Conservation (phyloP, 345 rosid genomes). For the Lagerstroemia speciosa region DNA sequence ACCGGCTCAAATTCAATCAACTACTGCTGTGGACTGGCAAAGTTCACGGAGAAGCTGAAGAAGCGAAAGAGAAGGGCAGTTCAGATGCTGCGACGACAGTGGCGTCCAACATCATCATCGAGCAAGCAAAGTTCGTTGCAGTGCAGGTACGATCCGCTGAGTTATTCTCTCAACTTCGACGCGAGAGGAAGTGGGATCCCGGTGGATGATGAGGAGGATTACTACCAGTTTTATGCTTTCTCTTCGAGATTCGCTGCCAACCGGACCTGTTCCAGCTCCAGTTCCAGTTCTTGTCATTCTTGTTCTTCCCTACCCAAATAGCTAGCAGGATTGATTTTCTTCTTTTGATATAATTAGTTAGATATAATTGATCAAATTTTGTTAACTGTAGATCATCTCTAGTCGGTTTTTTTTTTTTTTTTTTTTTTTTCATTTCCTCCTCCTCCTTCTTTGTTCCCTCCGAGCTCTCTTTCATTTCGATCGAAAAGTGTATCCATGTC, state of each 20-base stretch:
- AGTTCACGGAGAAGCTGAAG: slow-evolving; percentile 26
- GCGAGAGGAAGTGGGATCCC: slow-evolving; percentile 32
- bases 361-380: no score
- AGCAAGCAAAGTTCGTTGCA: slow-evolving; percentile 39
- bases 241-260: slow-evolving; percentile 54
- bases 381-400: no score
- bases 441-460: no score
- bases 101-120: slow-evolving; percentile 8
- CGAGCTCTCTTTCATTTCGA: no score
- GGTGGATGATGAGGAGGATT: slow-evolving; percentile 32
- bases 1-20: neutral
- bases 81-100: no score
- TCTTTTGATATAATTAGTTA: no score
- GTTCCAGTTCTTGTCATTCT: no score
- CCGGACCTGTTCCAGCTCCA: slow-evolving; percentile 11
- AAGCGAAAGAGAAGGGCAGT: slow-evolving; percentile 29
- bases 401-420: no score
- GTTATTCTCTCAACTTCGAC: slow-evolving; percentile 78
- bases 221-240: slow-evolving; percentile 50
- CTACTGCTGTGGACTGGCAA: slow-evolving; percentile 5
- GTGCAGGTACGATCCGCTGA: slow-evolving; percentile 63
- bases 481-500: no score
- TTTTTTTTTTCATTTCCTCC: no score
- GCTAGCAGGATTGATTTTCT: no score
- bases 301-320: no score